Evolutionary conservation across 1,139 yeast species (phyloP).

Genomic region (Yamadazyma triangularis): DNA sequence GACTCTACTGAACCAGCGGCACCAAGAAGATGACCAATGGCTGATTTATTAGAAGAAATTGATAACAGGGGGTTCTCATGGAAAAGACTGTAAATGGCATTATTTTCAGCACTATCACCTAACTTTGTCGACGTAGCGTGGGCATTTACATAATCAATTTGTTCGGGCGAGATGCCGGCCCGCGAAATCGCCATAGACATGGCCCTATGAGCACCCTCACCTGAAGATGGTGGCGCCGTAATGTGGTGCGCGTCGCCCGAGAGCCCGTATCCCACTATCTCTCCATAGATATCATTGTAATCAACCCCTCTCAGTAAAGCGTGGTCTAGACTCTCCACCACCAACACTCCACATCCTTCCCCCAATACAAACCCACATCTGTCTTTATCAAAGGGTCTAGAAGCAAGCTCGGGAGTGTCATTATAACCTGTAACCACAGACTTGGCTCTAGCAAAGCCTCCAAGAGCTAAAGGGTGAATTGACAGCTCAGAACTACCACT

Average conservation of each 20-base stretch:
- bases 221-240: slow-evolving; percentile 82
- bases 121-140: slow-evolving; percentile 92
- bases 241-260: slow-evolving; percentile 92
- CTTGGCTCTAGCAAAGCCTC: slow-evolving; percentile 90
- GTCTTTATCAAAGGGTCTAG: slow-evolving; percentile 80
- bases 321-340: slow-evolving; percentile 74
- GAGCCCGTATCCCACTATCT: slow-evolving; percentile 80
- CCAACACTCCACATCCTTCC: slow-evolving; percentile 85
- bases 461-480: slow-evolving; percentile 79
- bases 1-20: slow-evolving; percentile 97
- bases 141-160: slow-evolving; percentile 81
- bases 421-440: slow-evolving; percentile 65
- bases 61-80: slow-evolving; percentile 23
- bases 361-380: slow-evolving; percentile 89
- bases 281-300: slow-evolving; percentile 63
- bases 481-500: slow-evolving; percentile 94
- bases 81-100: slow-evolving; percentile 61
- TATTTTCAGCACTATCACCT: slow-evolving; percentile 87
- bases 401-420: slow-evolving; percentile 60
- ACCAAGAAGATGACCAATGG: slow-evolving; percentile 91
- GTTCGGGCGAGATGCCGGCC: slow-evolving; percentile 37
- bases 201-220: slow-evolving; percentile 80
- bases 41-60: slow-evolving; percentile 84
- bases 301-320: slow-evolving; percentile 61
- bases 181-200: slow-evolving; percentile 70